Percentiles rank a stretch among this genome's conserved stretches.
These are phyloP conservation scores for Cadophora luteo-olivacea DNA, from an alignment of 2,329 filamentous ascomycete species.

Conservation along the genomic window DNA sequence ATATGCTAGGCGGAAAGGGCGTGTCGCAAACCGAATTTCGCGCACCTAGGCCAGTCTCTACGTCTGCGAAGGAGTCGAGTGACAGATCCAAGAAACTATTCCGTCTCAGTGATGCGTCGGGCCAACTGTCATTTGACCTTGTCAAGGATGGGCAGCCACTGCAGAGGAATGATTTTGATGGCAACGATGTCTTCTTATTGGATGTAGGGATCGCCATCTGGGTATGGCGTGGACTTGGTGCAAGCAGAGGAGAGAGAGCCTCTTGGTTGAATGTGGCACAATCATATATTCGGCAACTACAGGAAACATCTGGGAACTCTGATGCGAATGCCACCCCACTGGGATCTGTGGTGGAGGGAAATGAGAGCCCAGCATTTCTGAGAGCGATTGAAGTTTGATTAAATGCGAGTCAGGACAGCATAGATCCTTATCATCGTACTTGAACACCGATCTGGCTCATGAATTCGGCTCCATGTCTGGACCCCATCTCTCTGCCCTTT, in stretches of 20 bases:
- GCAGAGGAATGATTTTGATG: slow-evolving; percentile 57
- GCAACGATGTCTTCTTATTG: slow-evolving; percentile 67
- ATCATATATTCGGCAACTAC: slow-evolving; percentile 54
- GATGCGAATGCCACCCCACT: slow-evolving; percentile 50
- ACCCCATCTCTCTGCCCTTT: background rate
- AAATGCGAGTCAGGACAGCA: background rate
- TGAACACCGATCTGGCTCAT: background rate
- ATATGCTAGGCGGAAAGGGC: slow-evolving; percentile 58
- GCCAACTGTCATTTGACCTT: slow-evolving; percentile 61
- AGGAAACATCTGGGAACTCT: slow-evolving; percentile 20
- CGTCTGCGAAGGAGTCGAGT: slow-evolving; percentile 34
- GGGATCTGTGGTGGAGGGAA: slow-evolving; percentile 63
- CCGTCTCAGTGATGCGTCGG: slow-evolving; percentile 67
- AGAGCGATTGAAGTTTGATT: slow-evolving; percentile 24
- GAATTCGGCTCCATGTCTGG: background rate
- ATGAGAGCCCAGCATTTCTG: slow-evolving; percentile 59
- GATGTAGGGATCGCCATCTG: slow-evolving; percentile 65
- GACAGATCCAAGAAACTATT: slow-evolving; percentile 54
- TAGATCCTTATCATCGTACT: background rate
- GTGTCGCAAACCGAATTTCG: slow-evolving; percentile 51
- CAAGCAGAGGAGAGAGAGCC: slow-evolving; percentile 64
- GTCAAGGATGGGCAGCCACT: slow-evolving; percentile 61
- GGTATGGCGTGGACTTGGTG: slow-evolving; percentile 69
- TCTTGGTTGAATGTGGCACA: slow-evolving; percentile 67
- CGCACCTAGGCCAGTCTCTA: slow-evolving; percentile 50